These are phyloP conservation scores for Cylindricascospora bacillispora DNA, from an alignment of 1,139 yeast species.

Conservation along the genomic window DNA sequence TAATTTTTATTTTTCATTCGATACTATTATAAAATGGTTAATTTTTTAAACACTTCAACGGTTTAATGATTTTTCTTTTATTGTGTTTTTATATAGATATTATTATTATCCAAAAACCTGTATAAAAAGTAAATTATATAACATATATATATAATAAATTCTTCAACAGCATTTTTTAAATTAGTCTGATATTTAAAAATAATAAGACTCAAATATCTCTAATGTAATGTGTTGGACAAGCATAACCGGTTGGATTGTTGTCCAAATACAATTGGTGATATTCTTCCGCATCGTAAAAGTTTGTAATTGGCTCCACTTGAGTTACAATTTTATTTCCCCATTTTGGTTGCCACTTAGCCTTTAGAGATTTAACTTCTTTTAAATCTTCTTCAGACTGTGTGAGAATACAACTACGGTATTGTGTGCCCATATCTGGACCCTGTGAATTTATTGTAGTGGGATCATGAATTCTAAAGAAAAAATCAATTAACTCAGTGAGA, in stretches of 20 bases:
- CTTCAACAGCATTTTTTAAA: background rate
- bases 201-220: constrained; percentile 25
- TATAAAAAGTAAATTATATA: too few species aligned
- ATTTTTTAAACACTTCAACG: too few species aligned
- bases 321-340: constrained; percentile 53
- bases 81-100: constrained; percentile 1
- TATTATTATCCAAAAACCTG: too few species aligned
- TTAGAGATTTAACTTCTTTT: constrained; percentile 30
- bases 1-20: background rate
- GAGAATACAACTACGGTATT: constrained; percentile 71
- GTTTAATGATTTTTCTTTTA: too few species aligned
- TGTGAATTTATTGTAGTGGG: constrained; percentile 51
- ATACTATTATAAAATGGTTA: too few species aligned
- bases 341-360: constrained; percentile 38
- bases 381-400: constrained; percentile 43
- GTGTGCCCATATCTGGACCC: constrained; percentile 77
- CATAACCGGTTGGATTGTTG: constrained; percentile 74
- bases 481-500: constrained; percentile 55
- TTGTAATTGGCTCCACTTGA: constrained; percentile 48
- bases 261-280: constrained; percentile 77
- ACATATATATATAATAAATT: too few species aligned
- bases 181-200: background rate
- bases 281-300: constrained; percentile 85
- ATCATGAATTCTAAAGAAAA: constrained; percentile 87
- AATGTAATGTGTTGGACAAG: constrained; percentile 76